These are phyloP conservation scores for Daldinia grandis DNA, from an alignment of 495 filamentous ascomycete genomes.

Conservation along the genomic window DNA sequence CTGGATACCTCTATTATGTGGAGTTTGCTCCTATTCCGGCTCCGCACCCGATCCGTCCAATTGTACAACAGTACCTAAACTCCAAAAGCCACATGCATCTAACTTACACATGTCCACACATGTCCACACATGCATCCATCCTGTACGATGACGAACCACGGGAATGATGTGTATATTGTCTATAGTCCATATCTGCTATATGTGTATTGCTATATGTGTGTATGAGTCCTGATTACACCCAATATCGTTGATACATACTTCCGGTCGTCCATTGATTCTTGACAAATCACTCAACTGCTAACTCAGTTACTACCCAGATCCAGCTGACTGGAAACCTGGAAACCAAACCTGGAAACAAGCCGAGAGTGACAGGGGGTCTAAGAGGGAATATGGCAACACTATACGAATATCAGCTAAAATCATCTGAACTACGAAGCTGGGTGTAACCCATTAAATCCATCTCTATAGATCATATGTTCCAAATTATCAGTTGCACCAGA, in stretches of 20 bases:
- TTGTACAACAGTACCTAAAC: slow-evolving; percentile 11
- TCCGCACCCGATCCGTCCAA: slow-evolving; percentile 35
- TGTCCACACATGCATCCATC: background rate
- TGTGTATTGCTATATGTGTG: background rate
- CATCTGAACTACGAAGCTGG: slow-evolving; percentile 25
- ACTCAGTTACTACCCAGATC: slow-evolving; percentile 23
- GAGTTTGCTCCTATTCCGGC: slow-evolving; percentile 13
- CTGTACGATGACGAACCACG: slow-evolving; percentile 20
- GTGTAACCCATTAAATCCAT: slow-evolving; percentile 23
- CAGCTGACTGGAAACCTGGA: slow-evolving; percentile 36
- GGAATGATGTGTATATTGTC: slow-evolving; percentile 6
- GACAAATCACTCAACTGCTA: slow-evolving; percentile 14
- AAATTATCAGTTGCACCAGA: slow-evolving; percentile 21
- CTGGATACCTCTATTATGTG: slow-evolving; percentile 17
- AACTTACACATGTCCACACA: too few species aligned
- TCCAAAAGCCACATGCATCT: background rate
- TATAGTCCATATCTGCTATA: background rate
- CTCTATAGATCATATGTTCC: slow-evolving; percentile 30
- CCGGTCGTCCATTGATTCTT: slow-evolving; percentile 14
- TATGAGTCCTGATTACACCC: slow-evolving; percentile 20
- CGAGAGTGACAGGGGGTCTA: background rate
- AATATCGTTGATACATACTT: slow-evolving; percentile 6
- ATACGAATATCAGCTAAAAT: slow-evolving; percentile 12
- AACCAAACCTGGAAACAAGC: slow-evolving; percentile 20
- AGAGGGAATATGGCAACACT: slow-evolving; percentile 1